Base-by-base conservation (phyloP, 192 early-diverging fungal species). In the Podila epigama region DNA sequence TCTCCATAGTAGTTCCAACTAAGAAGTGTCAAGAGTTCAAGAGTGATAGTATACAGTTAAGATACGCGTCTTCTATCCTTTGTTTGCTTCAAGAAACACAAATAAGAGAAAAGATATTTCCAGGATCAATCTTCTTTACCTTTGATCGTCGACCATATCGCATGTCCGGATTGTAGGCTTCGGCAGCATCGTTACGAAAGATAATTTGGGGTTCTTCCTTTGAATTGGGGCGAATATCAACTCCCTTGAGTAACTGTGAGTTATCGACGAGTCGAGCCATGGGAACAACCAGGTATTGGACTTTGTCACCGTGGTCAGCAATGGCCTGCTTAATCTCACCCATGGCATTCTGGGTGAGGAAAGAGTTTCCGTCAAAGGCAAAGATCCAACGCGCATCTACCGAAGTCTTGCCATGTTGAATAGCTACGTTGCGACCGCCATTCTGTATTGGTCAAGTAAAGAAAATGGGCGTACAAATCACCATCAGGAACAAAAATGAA, bases 281-380 rank as follows among this genome's bases (percentile, higher is more conserved):
- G 25, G 88, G 88, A 6, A 89, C 87, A 6, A 87, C 75, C 67
- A 89, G 84, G 39, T 89, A 89, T 54, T 89, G 87, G 58, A 80
- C 75, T 15, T 70, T 56, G 6, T 84, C 69, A 28, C 87, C 88
- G 55, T 82, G 62, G 25, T 58, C 35, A 16, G 79, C 79, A 11
- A 89, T 63, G 28, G 84, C 78, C 25, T 62, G 58, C n/a, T 75
- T 75, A 48, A 89, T 89, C 58, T 89, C 87, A n/a, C 37, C 57
- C 66, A 85, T 85, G 7, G 78, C 87, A 16, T 83, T 82, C 20
- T 71, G 51, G 39, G 86, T 89, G 34, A 89, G 34, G 53, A 84
- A 89, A 54, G 84, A 87, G 60, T 89, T 89, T 20, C 88, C 88
- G 52, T 89, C 88, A 69, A 89, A 88, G 13, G 88, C 87, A 60